Evolutionary conservation across 2,329 filamentous ascomycete species (phyloP).

Genomic region (Sporothrix variecibatus): DNA sequence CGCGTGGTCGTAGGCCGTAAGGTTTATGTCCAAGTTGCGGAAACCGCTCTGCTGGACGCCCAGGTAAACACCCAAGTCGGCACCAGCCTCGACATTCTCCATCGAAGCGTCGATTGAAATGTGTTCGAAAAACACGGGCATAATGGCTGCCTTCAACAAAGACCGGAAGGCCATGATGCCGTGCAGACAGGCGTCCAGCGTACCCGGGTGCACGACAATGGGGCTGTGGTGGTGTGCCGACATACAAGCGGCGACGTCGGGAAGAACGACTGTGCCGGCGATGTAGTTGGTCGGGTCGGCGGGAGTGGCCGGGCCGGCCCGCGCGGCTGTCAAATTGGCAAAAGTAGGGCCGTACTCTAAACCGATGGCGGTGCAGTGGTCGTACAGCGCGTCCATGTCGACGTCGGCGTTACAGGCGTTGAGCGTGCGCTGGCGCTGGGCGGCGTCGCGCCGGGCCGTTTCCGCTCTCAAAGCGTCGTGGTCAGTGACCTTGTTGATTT

Average conservation of each 20-base stretch:
- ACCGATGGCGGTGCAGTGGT: conserved; percentile 31
- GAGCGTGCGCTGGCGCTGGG: neutral
- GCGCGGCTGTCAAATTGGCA: conserved; percentile 29
- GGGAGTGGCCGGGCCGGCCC: conserved; percentile 14
- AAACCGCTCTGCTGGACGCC: conserved; percentile 29
- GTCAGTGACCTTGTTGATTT: conserved; percentile 21
- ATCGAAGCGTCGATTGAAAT: conserved; percentile 28
- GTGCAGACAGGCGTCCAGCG: conserved; percentile 32
- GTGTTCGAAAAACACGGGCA: conserved; percentile 31
- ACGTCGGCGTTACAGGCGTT: conserved; percentile 25
- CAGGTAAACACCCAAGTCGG: conserved; percentile 25
- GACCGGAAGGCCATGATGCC: conserved; percentile 32
- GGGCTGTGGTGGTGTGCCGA: conserved; percentile 30
- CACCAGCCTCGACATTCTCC: conserved; percentile 13
- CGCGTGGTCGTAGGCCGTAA: conserved; percentile 25
- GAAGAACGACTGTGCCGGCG: conserved; percentile 26
- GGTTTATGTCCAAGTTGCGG: conserved; percentile 31
- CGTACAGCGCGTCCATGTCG: conserved; percentile 27
- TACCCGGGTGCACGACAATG: conserved; percentile 32
- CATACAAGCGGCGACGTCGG: conserved; percentile 30
- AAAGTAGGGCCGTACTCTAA: conserved; percentile 34
- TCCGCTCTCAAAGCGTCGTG: neutral
- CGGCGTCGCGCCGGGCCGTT: conserved; percentile 14
- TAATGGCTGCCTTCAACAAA: conserved; percentile 30
- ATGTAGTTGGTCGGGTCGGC: conserved; percentile 22